These are phyloP conservation scores for Lachnellula willkommii DNA, from an alignment of 2,329 filamentous ascomycete species.

Conservation along the genomic window DNA sequence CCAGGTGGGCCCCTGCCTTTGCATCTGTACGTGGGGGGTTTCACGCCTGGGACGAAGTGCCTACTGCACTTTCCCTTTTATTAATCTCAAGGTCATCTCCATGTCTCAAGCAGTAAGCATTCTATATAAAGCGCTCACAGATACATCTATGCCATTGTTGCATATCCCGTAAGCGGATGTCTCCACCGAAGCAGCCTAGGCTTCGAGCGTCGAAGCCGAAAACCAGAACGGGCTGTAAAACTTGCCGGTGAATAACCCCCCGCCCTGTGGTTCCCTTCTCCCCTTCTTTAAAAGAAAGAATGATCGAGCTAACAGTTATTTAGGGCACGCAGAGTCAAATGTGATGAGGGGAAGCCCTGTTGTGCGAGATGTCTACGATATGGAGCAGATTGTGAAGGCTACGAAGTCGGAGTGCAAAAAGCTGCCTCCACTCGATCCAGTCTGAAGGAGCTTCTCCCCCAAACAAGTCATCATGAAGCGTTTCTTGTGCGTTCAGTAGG, in stretches of 20 bases:
- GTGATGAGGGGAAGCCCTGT: conserved; percentile 11
- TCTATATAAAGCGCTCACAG: no score
- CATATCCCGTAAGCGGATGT: not conserved
- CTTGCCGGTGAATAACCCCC: conserved; percentile 8
- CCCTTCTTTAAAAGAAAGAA: no score
- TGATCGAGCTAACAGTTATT: not conserved
- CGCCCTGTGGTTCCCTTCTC: not conserved
- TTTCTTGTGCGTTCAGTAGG: not conserved
- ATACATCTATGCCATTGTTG: no score
- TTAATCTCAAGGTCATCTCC: no score
- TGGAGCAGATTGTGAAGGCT: conserved; percentile 14
- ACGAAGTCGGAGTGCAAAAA: not conserved
- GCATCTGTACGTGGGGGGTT: no score
- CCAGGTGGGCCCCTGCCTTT: no score
- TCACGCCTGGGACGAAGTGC: no score
- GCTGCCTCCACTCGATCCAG: not conserved
- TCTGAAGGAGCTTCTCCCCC: not conserved
- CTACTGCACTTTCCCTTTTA: no score
- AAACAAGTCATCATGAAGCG: not conserved
- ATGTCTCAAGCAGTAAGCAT: no score
- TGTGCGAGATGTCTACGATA: conserved; percentile 12
- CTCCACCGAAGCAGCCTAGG: not conserved
- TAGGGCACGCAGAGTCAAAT: conserved; percentile 15
- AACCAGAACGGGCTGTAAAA: conserved; percentile 9
- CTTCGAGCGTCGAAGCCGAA: conserved; percentile 4